A percentile compares a stretch with the other conserved stretches of the same genome.
Conservation (phyloP, 768 basidiomycete genomes). For the Xanthoconium purpureum region DNA sequence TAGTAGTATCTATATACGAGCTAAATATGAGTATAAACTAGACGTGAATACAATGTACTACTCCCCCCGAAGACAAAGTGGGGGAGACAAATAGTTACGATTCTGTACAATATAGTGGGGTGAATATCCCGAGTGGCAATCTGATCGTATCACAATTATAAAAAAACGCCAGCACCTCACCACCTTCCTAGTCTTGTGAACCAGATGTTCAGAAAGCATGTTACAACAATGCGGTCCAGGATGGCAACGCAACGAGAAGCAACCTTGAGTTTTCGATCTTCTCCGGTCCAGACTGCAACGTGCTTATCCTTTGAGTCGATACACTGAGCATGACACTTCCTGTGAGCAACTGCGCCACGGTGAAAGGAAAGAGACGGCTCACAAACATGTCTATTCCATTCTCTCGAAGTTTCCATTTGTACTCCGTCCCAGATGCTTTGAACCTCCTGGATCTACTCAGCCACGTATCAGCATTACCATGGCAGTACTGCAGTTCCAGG, state of each 20-base stretch:
- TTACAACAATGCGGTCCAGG: conserved; percentile 51
- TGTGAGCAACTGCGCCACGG: neutral
- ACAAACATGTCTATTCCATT: conserved; percentile 46
- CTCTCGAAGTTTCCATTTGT: conserved; percentile 55
- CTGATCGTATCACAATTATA: neutral
- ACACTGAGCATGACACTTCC: conserved; percentile 37
- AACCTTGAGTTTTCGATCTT: conserved; percentile 39
- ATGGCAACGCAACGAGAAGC: conserved; percentile 37
- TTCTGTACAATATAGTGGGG: conserved; percentile 10
- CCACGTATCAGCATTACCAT: neutral
- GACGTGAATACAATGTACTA: conserved; percentile 14
- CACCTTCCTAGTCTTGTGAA: conserved; percentile 42
- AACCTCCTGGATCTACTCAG: conserved; percentile 50
- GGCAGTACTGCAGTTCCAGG: neutral
- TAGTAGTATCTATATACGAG: conserved; percentile 8
- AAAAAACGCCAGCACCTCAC: conserved; percentile 26
- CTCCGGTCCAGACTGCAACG: conserved; percentile 47
- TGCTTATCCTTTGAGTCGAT: conserved; percentile 46
- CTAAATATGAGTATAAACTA: conserved; percentile 22
- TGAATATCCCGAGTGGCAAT: neutral
- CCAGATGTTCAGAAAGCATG: conserved; percentile 53
- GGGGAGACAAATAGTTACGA: neutral
- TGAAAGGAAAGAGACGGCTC: conserved; percentile 18
- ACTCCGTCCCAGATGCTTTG: conserved; percentile 45
- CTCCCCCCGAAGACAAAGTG: neutral